A percentile compares a stretch with the other conserved stretches of the same genome.
These are phyloP conservation scores for Plectosphaerella cucumerina DNA, from an alignment of 2,329 filamentous ascomycete species.

Conservation along the genomic window DNA sequence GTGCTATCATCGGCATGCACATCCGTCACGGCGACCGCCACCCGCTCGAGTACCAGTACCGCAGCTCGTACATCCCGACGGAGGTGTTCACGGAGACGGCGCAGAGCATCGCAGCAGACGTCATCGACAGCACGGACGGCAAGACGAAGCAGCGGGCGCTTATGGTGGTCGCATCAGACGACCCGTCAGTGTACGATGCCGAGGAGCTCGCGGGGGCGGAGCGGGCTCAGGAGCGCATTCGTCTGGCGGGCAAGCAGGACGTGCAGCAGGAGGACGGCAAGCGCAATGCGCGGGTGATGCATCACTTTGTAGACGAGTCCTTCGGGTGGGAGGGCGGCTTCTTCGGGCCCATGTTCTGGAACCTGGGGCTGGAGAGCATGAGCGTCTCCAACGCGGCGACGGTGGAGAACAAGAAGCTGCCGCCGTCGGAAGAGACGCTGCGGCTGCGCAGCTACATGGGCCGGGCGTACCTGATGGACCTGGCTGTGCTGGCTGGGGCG, in stretches of 20 bases:
- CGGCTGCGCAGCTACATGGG: slow-evolving; percentile 70
- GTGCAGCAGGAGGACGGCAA: slow-evolving; percentile 36
- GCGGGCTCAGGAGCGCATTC: slow-evolving; percentile 72
- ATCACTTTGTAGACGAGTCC: slow-evolving; percentile 68
- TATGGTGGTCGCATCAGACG: slow-evolving; percentile 71
- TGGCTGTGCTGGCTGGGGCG: slow-evolving; percentile 65
- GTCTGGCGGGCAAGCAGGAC: slow-evolving; percentile 62
- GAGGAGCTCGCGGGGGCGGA: slow-evolving; percentile 55
- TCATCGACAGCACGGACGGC: slow-evolving; percentile 37
- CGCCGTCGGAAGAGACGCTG: slow-evolving; percentile 51
- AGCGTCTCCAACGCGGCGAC: slow-evolving; percentile 31
- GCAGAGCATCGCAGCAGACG: slow-evolving; percentile 44
- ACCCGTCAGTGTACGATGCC: slow-evolving; percentile 68
- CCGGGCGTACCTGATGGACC: slow-evolving; percentile 76
- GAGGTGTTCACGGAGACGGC: slow-evolving; percentile 62
- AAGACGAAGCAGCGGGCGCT: slow-evolving; percentile 38
- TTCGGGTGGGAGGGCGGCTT: slow-evolving; percentile 89
- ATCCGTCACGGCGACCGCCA: slow-evolving; percentile 77
- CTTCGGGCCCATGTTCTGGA: slow-evolving; percentile 78
- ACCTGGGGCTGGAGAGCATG: slow-evolving; percentile 52
- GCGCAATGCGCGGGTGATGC: slow-evolving; percentile 40
- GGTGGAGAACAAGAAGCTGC: slow-evolving; percentile 23
- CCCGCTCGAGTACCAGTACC: slow-evolving; percentile 73
- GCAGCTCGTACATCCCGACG: slow-evolving; percentile 72
- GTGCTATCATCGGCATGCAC: slow-evolving; percentile 65